Base-by-base conservation (phyloP, 768 basidiomycete genomes). In the Suillus sp. region DNA sequence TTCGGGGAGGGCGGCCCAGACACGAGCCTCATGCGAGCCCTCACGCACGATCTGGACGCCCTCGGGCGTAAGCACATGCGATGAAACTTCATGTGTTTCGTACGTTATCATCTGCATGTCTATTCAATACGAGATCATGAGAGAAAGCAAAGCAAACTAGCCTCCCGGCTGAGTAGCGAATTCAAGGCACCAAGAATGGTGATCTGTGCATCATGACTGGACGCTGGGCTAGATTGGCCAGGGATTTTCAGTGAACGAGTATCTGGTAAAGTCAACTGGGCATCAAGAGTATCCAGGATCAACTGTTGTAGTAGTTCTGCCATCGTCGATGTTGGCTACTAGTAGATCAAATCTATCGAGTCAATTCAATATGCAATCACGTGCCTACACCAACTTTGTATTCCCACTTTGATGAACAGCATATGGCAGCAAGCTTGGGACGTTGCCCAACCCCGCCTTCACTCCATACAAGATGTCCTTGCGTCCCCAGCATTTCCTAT, bases 11-110 rank as follows among this genome's bases (percentile, higher is more conserved):
- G 86, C 93, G 55, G 83, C 80, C 96, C 96, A 99, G 38, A 99
- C 94, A 62, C 93, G 88, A 54, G 91, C 94, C 80, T 99, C 97
- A 75, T 98, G 95, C 16, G 96, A 98, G 42, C 97, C 97, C 45
- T 89, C 78, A 45, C 82, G 75, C 27, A 87, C 86, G 67, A 98
- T 92, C 69, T 89, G 86, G 25, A 79, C 71, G 25, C 97, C 97
- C 80, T 99, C 97, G 1, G 85, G 75, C 16, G 94, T 95, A 48
- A 94, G 84, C 8, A 79, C 80, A 80, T 95, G 88, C 14, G 86
- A 83, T 6, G 86, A 78, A 5, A 86, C 81, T 73, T 96, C 94
- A 70, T 94, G 88, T 10, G 87, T 86, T 61, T 89, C 87, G 67
- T 92, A 93, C 60, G 78, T 77, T 64, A 98, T 84, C 90, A 97